phyloP scores from a whole-genome alignment of 305 asterid genomes.

The Rubia balearica region DNA sequence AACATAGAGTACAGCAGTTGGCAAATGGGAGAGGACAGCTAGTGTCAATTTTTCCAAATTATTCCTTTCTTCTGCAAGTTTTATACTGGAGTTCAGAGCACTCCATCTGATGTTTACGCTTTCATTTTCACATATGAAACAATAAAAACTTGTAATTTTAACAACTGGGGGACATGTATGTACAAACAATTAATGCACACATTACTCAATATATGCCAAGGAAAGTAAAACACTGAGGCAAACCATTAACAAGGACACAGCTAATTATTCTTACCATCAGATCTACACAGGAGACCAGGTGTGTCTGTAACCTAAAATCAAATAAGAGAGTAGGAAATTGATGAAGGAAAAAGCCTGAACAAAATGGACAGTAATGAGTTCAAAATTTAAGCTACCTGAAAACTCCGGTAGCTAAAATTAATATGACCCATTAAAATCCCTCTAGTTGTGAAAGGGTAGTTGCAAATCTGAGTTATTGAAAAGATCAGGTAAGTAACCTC shows the following conservation, averaged over 20 bases:
- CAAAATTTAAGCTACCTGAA: constrained; percentile 49
- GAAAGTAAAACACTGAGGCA: neutral
- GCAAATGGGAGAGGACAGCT: constrained; percentile 90
- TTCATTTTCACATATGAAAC: neutral
- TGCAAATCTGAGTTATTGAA: constrained; percentile 56
- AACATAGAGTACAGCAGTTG: constrained; percentile 91
- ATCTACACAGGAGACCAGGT: constrained; percentile 76
- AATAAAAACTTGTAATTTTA: neutral
- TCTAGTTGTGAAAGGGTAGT: constrained; percentile 94
- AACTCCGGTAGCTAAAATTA: constrained; percentile 67
- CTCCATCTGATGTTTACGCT: neutral
- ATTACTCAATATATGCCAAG: neutral
- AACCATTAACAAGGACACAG: neutral
- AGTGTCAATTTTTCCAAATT: constrained; percentile 92
- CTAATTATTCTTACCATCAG: constrained; percentile 51
- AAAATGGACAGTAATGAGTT: constrained; percentile 13
- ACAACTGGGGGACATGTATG: neutral
- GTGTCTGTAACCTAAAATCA: constrained; percentile 84
- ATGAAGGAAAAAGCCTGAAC: constrained; percentile 9
- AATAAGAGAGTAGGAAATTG: constrained; percentile 19
- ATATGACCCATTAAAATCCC: constrained; percentile 98
- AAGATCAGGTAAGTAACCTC: neutral
- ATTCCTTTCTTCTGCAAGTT: constrained; percentile 83
- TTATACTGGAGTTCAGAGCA: constrained; percentile 18
- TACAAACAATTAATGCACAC: neutral